Base-by-base conservation (phyloP, 805 yeast species). In the Nadsonia fulvescens region DNA sequence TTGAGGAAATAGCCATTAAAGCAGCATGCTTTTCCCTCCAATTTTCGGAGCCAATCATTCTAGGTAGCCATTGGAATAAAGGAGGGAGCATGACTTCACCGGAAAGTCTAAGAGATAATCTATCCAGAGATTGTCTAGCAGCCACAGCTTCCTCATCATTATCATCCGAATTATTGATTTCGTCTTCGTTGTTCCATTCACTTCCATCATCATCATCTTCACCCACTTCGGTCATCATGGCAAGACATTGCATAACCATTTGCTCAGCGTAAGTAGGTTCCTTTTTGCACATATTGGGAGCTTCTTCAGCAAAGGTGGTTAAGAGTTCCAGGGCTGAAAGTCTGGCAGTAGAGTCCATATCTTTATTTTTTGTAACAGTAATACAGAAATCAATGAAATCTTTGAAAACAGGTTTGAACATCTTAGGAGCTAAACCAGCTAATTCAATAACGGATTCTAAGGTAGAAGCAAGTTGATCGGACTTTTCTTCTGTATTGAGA, bases 1-100 rank as follows among this genome's bases (percentile, higher is more conserved):
- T 93, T 4, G 93, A 72, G 0, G 95, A 82, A 14, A 89, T 56
- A 0, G 95, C 95, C 96, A 89, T 89, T 30, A 89, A 55, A 2
- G 95, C 93, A 13, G 93, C 98, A 47, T 83, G 93, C 35, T 94
- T 73, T 47, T 82, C 92, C 48, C 92, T 72, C 98, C 98, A 89
- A 33, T 68, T 65, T 16, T 56, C 46, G 2, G 92, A 72, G 29
- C 56, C 56, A 12, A 79, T 51, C 93, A 89, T 78, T 31, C 66
- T 68, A 11, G 94, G 93, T 32, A 89, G 59, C 46, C 67, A 75
- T 44, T 75, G 77, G 56, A 89, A 89, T 30, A 89, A 57, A 10
- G 93, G 91, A 11, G 71, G 74, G 8, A 92, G 91, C 34, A 89
- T 59, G 9, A 72, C 62, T 43, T 70, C 72, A 24, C 95, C 96